Percentiles rank a stretch among this genome's conserved stretches.
phyloP scores from a whole-genome alignment of 148 eudicot species.

The Polygonum aviculare region DNA sequence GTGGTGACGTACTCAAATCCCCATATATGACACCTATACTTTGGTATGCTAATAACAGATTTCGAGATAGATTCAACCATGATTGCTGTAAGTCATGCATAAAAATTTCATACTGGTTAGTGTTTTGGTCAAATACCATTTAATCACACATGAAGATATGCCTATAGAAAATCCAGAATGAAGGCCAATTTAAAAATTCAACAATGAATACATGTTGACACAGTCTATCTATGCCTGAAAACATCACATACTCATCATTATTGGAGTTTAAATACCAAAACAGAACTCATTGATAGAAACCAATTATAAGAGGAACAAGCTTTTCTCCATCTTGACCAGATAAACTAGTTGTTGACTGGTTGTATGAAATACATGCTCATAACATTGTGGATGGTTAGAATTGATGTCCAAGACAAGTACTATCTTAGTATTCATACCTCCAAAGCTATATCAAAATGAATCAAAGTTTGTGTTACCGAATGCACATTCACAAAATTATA shows the following conservation, averaged over 20 bases:
- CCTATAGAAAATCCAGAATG: neutral
- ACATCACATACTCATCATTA: neutral
- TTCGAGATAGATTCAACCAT: slow-evolving; percentile 42
- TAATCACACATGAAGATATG: neutral
- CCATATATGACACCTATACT: slow-evolving; percentile 91
- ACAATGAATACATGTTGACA: neutral
- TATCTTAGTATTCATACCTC: neutral
- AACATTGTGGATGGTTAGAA: neutral
- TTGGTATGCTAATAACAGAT: slow-evolving; percentile 82
- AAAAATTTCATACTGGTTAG: neutral
- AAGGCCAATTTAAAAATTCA: neutral
- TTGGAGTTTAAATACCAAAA: neutral
- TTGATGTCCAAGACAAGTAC: neutral
- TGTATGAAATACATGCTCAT: neutral
- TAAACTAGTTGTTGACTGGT: neutral
- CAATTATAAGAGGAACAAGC: neutral
- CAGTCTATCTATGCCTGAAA: neutral
- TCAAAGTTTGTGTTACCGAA: neutral
- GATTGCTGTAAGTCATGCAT: slow-evolving; percentile 41
- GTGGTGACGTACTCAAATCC: slow-evolving; percentile 92
- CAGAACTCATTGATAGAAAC: neutral
- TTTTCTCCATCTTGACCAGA: neutral
- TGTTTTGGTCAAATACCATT: neutral
- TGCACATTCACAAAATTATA: neutral
- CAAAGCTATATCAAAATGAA: no score